Evolutionary conservation across 1,139 yeast genomes (phyloP).

Genomic region (Saccharomyces pastorianus): DNA sequence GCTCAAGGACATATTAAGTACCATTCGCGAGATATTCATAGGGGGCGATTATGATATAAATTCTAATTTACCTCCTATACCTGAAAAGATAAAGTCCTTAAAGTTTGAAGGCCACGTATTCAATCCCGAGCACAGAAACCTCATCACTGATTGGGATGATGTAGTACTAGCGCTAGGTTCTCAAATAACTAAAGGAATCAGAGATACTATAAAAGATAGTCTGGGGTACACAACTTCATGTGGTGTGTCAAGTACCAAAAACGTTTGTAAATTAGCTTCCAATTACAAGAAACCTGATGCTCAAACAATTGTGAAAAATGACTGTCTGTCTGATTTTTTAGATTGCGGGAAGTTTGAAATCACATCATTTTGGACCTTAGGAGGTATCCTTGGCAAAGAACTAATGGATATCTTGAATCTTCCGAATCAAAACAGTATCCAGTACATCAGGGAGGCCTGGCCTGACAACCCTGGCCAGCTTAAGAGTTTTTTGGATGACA

Average conservation of each 20-base stretch:
- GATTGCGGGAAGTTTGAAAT: slow-evolving; percentile 47
- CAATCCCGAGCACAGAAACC: slow-evolving; percentile 13
- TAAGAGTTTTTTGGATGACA: slow-evolving; percentile 22
- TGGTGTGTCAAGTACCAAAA: slow-evolving; percentile 71
- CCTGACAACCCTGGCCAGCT: slow-evolving; percentile 28
- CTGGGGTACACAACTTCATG: slow-evolving; percentile 85
- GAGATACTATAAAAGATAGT: slow-evolving; percentile 44
- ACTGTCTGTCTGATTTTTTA: slow-evolving; percentile 45
- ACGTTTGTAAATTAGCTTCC: slow-evolving; percentile 82
- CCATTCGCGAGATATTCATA: slow-evolving; percentile 15
- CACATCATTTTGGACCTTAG: slow-evolving; percentile 79
- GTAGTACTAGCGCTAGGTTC: slow-evolving; percentile 61
- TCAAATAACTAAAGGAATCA: slow-evolving; percentile 42
- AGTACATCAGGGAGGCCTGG: slow-evolving; percentile 43
- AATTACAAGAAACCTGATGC: slow-evolving; percentile 78
- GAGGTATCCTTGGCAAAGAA: slow-evolving; percentile 78
- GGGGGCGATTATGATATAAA: slow-evolving; percentile 26
- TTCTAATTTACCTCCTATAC: slow-evolving; percentile 44
- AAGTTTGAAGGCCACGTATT: slow-evolving; percentile 20
- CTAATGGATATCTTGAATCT: slow-evolving; percentile 41
- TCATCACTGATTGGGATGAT: slow-evolving; percentile 76
- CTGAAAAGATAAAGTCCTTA: slow-evolving; percentile 32
- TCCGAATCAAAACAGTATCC: slow-evolving; percentile 37
- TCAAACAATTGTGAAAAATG: slow-evolving; percentile 63
- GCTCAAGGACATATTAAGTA: slow-evolving; percentile 6